phyloP scores from a whole-genome alignment of 2,329 filamentous ascomycete genomes.

The Huntiella moniliformis region DNA sequence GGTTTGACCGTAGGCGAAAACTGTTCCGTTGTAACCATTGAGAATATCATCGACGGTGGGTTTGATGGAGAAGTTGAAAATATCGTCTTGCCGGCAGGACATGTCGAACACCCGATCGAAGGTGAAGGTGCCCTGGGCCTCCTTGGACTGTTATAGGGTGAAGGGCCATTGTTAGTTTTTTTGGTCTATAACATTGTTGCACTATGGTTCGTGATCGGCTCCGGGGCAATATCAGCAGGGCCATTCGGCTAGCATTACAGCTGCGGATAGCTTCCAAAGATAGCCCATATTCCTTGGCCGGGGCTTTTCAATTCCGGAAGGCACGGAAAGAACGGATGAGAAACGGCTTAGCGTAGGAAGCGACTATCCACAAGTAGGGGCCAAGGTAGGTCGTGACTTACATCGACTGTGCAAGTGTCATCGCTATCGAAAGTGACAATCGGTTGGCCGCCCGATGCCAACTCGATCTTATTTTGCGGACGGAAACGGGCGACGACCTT shows the following conservation, averaged over 20 bases:
- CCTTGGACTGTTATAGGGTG: constrained; percentile 43
- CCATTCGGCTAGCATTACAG: too few species aligned
- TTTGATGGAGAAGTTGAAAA: constrained; percentile 96
- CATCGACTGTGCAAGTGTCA: constrained; percentile 73
- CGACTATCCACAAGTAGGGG: not conserved
- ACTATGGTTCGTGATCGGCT: too few species aligned
- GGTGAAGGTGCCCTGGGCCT: constrained; percentile 72
- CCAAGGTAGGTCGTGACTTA: constrained; percentile 29
- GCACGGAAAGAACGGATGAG: too few species aligned
- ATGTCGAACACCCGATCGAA: constrained; percentile 97
- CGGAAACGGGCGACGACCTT: constrained; percentile 95
- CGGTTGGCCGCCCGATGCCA: constrained; percentile 74
- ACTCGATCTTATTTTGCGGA: constrained; percentile 88
- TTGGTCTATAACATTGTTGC: too few species aligned
- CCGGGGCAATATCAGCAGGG: too few species aligned
- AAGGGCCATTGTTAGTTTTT: too few species aligned
- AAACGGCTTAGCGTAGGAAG: too few species aligned
- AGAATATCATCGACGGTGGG: constrained; percentile 94
- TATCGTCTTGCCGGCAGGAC: constrained; percentile 72
- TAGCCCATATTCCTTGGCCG: too few species aligned
- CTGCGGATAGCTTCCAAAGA: too few species aligned
- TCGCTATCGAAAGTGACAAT: constrained; percentile 78
- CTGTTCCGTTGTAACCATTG: constrained; percentile 97
- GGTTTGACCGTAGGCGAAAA: constrained; percentile 96
- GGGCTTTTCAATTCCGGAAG: too few species aligned